Evolutionary conservation across 2,329 filamentous ascomycete genomes (phyloP).

Genomic region (Aspergillus clavatus): DNA sequence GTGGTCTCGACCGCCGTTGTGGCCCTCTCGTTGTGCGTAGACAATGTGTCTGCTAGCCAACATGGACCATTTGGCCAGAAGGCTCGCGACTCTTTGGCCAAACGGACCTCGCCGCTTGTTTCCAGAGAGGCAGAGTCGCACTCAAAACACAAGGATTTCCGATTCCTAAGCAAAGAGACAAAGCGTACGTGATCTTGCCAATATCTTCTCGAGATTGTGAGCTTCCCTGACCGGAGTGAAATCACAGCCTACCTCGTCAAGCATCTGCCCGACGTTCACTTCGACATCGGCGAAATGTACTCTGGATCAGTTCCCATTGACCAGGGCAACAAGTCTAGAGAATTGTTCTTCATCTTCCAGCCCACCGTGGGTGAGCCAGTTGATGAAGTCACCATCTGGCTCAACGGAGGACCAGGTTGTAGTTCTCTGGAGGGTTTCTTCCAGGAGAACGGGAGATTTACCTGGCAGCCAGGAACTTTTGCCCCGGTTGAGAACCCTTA

Average conservation of each 20-base stretch:
- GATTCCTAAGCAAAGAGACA: conserved; percentile 24
- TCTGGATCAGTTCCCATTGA: conserved; percentile 53
- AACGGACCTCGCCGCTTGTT: conserved; percentile 12
- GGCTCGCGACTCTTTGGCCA: conserved; percentile 20
- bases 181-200: conserved; percentile 17
- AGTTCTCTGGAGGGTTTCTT: conserved; percentile 63
- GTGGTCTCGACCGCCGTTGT: conserved; percentile 22
- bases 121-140: conserved; percentile 9
- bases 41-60: conserved; percentile 15
- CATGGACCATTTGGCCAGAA: conserved; percentile 25
- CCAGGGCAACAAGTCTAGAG: conserved; percentile 39
- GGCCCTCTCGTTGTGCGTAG: conserved; percentile 18
- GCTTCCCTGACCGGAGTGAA: not conserved
- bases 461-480: conserved; percentile 66
- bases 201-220: not conserved
- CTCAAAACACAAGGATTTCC: conserved; percentile 18
- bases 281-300: conserved; percentile 57
- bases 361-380: conserved; percentile 41
- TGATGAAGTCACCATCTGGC: conserved; percentile 41
- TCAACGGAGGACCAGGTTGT: conserved; percentile 54
- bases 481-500: conserved; percentile 62
- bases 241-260: conserved; percentile 59
- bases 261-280: conserved; percentile 62
- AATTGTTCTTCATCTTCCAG: conserved; percentile 49
- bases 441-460: conserved; percentile 71